Conservation (phyloP, 805 yeast species). For the Kurtzmaniella cleridarum region DNA sequence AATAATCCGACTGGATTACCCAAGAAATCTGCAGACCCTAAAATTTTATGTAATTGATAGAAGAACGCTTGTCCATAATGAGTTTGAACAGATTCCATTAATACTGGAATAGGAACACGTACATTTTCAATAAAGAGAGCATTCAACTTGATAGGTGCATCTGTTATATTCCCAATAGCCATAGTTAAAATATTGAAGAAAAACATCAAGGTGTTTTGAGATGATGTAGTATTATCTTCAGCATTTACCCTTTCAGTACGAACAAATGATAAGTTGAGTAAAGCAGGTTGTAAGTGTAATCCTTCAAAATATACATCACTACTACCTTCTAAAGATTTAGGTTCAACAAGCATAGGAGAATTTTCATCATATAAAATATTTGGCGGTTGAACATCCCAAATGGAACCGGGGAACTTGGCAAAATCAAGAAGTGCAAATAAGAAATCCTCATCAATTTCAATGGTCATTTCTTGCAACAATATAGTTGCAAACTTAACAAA, state of each 20-base stretch:
- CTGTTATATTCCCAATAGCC: constrained; percentile 96
- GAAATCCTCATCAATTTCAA: constrained; percentile 93
- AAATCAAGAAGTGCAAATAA: constrained; percentile 77
- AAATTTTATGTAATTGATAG: constrained; percentile 83
- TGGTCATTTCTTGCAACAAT: constrained; percentile 81
- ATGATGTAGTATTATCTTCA: constrained; percentile 47
- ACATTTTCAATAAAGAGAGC: constrained; percentile 85
- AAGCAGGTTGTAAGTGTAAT: constrained; percentile 86
- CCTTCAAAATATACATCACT: constrained; percentile 88
- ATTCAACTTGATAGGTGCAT: constrained; percentile 88
- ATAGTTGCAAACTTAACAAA: constrained; percentile 90
- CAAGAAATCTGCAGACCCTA: constrained; percentile 93
- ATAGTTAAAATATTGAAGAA: constrained; percentile 82
- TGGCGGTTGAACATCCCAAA: constrained; percentile 49
- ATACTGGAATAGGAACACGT: constrained; percentile 74
- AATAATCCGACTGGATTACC: constrained; percentile 98
- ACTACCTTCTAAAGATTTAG: constrained; percentile 47
- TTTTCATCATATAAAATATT: constrained; percentile 58
- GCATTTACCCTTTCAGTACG: constrained; percentile 75
- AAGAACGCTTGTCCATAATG: constrained; percentile 92
- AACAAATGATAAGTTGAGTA: constrained; percentile 83
- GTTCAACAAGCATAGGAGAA: constrained; percentile 47
- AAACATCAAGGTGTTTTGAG: constrained; percentile 67
- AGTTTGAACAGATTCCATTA: constrained; percentile 64
- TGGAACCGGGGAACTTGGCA: constrained; percentile 73